These are phyloP conservation scores for Fusarium camptoceras DNA, from an alignment of 2,329 filamentous ascomycete species.

Conservation along the genomic window DNA sequence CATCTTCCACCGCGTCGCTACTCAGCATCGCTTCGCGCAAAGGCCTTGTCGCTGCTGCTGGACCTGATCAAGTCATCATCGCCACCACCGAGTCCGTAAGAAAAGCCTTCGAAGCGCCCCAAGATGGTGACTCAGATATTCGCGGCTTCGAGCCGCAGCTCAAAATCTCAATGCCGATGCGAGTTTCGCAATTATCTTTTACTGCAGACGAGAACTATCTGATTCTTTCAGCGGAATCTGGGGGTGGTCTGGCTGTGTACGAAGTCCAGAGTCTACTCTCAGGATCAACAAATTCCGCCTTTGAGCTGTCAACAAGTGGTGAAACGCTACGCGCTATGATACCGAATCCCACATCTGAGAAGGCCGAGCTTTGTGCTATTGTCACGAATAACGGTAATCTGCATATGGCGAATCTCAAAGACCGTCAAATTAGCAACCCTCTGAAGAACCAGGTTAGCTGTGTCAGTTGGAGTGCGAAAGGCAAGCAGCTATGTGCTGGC, in stretches of 20 bases:
- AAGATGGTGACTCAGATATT: conserved; percentile 71
- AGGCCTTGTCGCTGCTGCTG: conserved; percentile 87
- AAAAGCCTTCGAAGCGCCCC: conserved; percentile 74
- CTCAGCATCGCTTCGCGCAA: conserved; percentile 83
- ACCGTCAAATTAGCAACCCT: conserved; percentile 70
- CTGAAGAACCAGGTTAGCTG: conserved; percentile 83
- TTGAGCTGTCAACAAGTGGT: conserved; percentile 82
- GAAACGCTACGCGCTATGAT: conserved; percentile 78
- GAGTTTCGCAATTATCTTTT: conserved; percentile 90
- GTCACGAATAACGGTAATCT: conserved; percentile 85
- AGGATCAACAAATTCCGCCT: conserved; percentile 73
- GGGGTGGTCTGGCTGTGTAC: conserved; percentile 86
- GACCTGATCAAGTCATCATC: conserved; percentile 81
- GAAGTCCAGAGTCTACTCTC: conserved; percentile 76
- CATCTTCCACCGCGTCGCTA: conserved; percentile 82
- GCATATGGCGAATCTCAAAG: conserved; percentile 83
- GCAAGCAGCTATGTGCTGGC: conserved; percentile 92
- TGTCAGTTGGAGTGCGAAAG: conserved; percentile 90
- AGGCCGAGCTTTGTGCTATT: conserved; percentile 80
- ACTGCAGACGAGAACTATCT: conserved; percentile 89
- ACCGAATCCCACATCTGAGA: conserved; percentile 82
- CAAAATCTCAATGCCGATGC: conserved; percentile 76
- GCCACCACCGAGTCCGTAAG: conserved; percentile 82
- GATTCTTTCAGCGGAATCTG: conserved; percentile 82
- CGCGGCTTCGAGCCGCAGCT: conserved; percentile 79